Evolutionary conservation across 352 stramenopile species (phyloP), one percentile per base, ranked within the genome.

Genomic region (Globisporangium acanthophoron): DNA sequence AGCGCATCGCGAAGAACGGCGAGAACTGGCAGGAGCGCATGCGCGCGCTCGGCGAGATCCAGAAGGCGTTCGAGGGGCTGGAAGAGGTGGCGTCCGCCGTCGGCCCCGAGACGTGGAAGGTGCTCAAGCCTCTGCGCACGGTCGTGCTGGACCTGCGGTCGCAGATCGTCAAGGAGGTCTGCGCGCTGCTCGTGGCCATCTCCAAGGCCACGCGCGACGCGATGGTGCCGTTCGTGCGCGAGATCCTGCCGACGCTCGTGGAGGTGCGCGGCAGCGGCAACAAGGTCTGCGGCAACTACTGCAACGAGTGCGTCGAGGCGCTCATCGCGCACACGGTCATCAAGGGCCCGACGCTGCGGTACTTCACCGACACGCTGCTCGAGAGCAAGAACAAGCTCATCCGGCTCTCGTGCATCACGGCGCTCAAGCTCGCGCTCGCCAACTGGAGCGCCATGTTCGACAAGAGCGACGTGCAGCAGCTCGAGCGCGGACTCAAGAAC

Each of bases 141-240:
- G 80, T 91, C 68, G 67, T 94, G 52, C 78, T 89, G 56, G 85
- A 94, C 53, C 59, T 94, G 54, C 76, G 85, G 37, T 94, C 85
- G 20, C 85, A 94, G 64, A 90, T 94, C 58, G 85, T 94, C 59
- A 94, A 94, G 60, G 85, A 92, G 50, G 82, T 89, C 16, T 94
- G 85, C 52, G 55, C 59, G 3, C 53, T 89, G 55, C 69, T 94
- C 13, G 71, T 73, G 21, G 71, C 66, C 54, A 79, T 94, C 21
- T 84, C 82, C 37, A 70, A 59, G 29, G 72, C 74, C n/a, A 88
- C 82, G n/a, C 60, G 73, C 27, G 85, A 92, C 65, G 74, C 78
- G 43, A 92, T 94, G 82, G 82, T 79, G 29, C 78, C 78, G 53
- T 87, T 91, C 48, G 62, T 90, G 43, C 76, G 80, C 18, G 82